Evolutionary conservation across 306 rosid species (phyloP).

Genomic region (Arachis hypogaea): DNA sequence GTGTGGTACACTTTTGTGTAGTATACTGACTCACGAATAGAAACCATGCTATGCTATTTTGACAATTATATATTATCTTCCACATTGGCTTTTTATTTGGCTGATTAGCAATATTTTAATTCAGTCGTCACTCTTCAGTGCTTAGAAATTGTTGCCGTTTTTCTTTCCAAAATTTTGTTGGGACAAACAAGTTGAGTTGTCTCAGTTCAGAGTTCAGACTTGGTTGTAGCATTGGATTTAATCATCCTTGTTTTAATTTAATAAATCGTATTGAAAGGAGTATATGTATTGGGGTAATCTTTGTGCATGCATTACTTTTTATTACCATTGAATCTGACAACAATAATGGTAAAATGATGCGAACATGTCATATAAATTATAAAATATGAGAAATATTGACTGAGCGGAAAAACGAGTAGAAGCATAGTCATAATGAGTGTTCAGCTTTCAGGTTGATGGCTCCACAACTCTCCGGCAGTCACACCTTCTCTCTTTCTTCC

Average conservation of each 20-base stretch:
- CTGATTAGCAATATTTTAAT: not conserved
- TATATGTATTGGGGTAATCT: no score
- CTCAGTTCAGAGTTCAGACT: no score
- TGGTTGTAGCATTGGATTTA: no score
- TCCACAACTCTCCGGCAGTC: constrained; percentile 42
- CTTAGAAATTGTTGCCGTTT: no score
- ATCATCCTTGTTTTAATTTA: no score
- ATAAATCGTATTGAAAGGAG: no score
- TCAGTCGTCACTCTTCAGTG: not conserved
- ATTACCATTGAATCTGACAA: no score
- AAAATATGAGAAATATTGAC: not conserved
- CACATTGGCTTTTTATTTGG: not conserved
- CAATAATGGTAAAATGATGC: no score
- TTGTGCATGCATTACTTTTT: no score
- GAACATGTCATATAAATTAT: not conserved
- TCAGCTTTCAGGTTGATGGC: constrained; percentile 57
- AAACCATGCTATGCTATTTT: not conserved
- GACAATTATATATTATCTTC: not conserved
- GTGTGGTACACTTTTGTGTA: not conserved
- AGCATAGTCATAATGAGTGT: constrained; percentile 43
- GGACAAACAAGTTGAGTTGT: no score
- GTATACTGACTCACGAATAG: not conserved
- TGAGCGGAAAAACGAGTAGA: not conserved
- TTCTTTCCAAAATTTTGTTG: no score
- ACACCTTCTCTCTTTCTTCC: constrained; percentile 18